phyloP scores from a whole-genome alignment of 2,329 filamentous ascomycete genomes.

The Claviceps sp. region DNA sequence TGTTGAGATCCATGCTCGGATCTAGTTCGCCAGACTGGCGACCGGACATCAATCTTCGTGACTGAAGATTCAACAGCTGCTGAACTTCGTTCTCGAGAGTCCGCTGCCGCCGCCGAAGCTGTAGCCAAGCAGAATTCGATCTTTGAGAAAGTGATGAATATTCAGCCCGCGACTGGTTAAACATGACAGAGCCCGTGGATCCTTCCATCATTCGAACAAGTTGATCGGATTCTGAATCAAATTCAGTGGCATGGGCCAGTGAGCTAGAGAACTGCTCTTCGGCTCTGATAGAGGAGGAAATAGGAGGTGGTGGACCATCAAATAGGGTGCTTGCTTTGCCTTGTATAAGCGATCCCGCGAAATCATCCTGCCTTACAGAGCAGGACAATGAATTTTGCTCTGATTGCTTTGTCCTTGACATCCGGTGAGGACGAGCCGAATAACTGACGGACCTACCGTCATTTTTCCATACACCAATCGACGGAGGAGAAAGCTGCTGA shows the following conservation, averaged over 20 bases:
- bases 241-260: constrained; percentile 9
- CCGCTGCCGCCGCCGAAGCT: constrained; percentile 30
- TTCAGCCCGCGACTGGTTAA: constrained; percentile 19
- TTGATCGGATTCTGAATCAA: background rate
- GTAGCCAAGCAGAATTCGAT: constrained; percentile 33
- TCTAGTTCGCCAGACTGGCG: too few species aligned
- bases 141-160: background rate
- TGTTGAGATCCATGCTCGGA: constrained; percentile 13
- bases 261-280: constrained; percentile 5
- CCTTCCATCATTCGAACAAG: constrained; percentile 4
- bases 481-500: constrained; percentile 25
- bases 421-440: background rate
- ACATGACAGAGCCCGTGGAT: constrained; percentile 21
- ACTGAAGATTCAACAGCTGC: constrained; percentile 34
- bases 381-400: constrained; percentile 9
- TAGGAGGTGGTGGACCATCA: constrained; percentile 36
- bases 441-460: constrained; percentile 8
- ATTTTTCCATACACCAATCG: constrained; percentile 13
- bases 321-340: constrained; percentile 25
- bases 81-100: constrained; percentile 34
- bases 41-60: constrained; percentile 28
- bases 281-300: constrained; percentile 28
- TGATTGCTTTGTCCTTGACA: constrained; percentile 3
- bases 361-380: constrained; percentile 13
- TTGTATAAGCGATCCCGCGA: constrained; percentile 19